These are phyloP conservation scores for Lipomyces yamanashiensis DNA, from an alignment of 805 yeast genomes.

Conservation along the genomic window DNA sequence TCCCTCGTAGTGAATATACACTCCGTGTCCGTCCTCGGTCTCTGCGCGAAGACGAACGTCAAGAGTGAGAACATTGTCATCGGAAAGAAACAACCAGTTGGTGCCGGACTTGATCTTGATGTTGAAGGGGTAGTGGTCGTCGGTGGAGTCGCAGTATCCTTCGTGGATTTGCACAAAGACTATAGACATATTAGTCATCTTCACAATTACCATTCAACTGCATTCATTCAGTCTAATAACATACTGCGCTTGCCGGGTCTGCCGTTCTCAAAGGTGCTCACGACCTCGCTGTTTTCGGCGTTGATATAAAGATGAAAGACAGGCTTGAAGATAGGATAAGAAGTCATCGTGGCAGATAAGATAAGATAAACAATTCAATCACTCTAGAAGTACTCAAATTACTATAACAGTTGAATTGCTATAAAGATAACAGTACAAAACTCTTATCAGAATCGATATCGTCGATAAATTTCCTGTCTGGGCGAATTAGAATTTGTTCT, in stretches of 20 bases:
- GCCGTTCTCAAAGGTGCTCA: slow-evolving; percentile 30
- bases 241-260: slow-evolving; percentile 26
- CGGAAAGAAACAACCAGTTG: slow-evolving; percentile 29
- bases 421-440: background rate
- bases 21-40: slow-evolving; percentile 32
- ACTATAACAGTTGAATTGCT: background rate
- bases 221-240: slow-evolving; percentile 2
- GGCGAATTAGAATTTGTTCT: too few relatives aligned
- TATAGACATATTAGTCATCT: background rate
- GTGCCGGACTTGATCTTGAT: slow-evolving; percentile 31
- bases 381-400: background rate
- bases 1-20: slow-evolving; percentile 32
- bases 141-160: slow-evolving; percentile 34
- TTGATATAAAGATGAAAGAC: slow-evolving; percentile 34
- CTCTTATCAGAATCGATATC: too few relatives aligned
- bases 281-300: slow-evolving; percentile 33
- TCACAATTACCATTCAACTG: slow-evolving; percentile 1
- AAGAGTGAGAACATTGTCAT: slow-evolving; percentile 29
- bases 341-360: slow-evolving; percentile 7
- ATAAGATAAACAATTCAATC: background rate
- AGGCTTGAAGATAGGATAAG: slow-evolving; percentile 34
- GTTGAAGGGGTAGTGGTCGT: slow-evolving; percentile 32
- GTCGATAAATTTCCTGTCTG: too few relatives aligned
- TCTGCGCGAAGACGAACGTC: slow-evolving; percentile 34
- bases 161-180: slow-evolving; percentile 35